These are phyloP conservation scores for Thamnidium elegans DNA, from an alignment of 192 early-diverging fungal species.

Conservation along the genomic window DNA sequence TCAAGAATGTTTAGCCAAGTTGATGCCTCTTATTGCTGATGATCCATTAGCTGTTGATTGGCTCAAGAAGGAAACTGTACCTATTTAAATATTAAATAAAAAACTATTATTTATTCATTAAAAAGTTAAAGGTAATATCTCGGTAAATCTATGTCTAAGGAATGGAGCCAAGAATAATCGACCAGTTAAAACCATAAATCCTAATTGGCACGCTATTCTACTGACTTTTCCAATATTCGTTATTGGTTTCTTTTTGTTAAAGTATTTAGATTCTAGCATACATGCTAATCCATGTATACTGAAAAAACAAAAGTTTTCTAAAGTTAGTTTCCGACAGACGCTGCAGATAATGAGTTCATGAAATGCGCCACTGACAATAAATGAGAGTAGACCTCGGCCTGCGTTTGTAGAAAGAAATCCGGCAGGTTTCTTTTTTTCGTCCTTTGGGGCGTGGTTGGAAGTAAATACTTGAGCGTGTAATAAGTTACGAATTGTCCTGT, in stretches of 20 bases:
- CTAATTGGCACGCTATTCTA: not conserved
- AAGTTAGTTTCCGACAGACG: conserved; percentile 1
- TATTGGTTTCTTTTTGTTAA: not conserved
- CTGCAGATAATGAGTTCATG: conserved; percentile 8
- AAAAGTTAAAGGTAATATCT: conserved; percentile 4
- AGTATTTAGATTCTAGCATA: not conserved
- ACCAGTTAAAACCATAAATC: conserved; percentile 5
- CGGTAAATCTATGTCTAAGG: conserved; percentile 6
- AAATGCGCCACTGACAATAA: conserved; percentile 6
- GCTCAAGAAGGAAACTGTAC: conserved; percentile 78
- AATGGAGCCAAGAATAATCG: conserved; percentile 12
- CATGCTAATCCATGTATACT: not conserved
- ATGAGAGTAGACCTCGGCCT: not conserved
- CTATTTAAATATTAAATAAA: conserved; percentile 48
- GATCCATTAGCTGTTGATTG: conserved; percentile 69
- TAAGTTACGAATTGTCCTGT: not conserved
- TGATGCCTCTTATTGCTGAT: conserved; percentile 74
- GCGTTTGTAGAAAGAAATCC: not conserved
- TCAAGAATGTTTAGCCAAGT: conserved; percentile 65
- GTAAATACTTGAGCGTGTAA: conserved; percentile 1
- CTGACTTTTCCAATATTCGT: not conserved
- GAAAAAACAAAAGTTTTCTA: conserved; percentile 12
- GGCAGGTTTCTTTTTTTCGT: not conserved
- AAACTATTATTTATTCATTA: not conserved
- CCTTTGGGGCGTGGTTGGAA: not conserved